Evolutionary conservation across 2,329 filamentous ascomycete genomes (phyloP).

Genomic region (Alternaria dauci): DNA sequence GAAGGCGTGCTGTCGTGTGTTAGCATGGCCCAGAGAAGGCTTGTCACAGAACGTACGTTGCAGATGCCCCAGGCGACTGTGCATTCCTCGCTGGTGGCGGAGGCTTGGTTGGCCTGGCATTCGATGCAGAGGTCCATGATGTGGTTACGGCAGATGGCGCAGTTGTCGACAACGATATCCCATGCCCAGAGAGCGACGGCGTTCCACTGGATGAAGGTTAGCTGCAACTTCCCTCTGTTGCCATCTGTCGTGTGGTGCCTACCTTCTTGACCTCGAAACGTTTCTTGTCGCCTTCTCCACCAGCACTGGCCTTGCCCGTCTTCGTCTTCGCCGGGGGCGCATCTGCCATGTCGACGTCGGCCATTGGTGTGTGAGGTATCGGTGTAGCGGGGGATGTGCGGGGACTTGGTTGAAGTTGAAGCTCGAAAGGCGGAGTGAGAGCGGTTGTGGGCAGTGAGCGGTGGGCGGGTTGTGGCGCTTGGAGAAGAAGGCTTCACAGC

Average conservation of each 20-base stretch:
- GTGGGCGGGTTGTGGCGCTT: background rate
- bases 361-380: conserved; percentile 66
- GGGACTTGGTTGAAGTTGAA: conserved; percentile 23
- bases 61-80: conserved; percentile 99
- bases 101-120: conserved; percentile 98
- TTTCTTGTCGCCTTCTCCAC: conserved; percentile 75
- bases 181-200: conserved; percentile 98
- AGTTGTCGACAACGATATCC: conserved; percentile 99
- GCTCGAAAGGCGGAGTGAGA: conserved; percentile 5
- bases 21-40: conserved; percentile 38
- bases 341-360: conserved; percentile 97
- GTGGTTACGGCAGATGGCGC: conserved; percentile 98
- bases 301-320: conserved; percentile 61
- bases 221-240: conserved; percentile 17
- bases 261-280: conserved; percentile 99
- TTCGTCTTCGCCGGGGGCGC: conserved; percentile 67
- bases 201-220: conserved; percentile 76
- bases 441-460: conserved; percentile 1
- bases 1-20: conserved; percentile 83
- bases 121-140: conserved; percentile 99
- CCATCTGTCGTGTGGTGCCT: conserved; percentile 27
- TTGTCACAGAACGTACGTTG: conserved; percentile 73
- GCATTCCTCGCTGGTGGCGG: conserved; percentile 95
- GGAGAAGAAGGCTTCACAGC: conserved; percentile 8
- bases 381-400: conserved; percentile 32